phyloP scores from a whole-genome alignment of 2,329 filamentous ascomycete species.

The Fusarium hainanense region DNA sequence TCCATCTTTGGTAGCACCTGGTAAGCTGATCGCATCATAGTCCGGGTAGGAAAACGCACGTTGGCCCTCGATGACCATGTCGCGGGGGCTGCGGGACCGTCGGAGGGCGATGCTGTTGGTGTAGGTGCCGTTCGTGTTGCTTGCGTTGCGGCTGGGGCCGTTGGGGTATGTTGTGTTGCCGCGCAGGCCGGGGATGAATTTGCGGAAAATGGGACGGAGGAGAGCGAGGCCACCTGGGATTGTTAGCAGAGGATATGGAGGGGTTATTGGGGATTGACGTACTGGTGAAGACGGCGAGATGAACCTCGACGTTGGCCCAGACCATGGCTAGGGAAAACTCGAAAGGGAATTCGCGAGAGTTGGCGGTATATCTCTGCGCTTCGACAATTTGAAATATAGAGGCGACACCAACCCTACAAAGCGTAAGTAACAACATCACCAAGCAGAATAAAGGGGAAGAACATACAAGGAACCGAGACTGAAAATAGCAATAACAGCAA shows the following conservation, averaged over 20 bases:
- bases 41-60: slow-evolving; percentile 24
- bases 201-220: slow-evolving; percentile 34
- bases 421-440: background rate
- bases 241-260: background rate
- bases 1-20: slow-evolving; percentile 27
- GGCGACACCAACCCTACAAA: slow-evolving; percentile 20
- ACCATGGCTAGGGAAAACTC: slow-evolving; percentile 32
- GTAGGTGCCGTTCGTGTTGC: slow-evolving; percentile 2
- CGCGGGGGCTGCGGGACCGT: background rate
- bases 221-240: slow-evolving; percentile 20
- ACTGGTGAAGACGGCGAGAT: slow-evolving; percentile 34
- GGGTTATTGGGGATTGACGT: background rate
- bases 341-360: slow-evolving; percentile 28
- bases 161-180: slow-evolving; percentile 29
- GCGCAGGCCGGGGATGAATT: slow-evolving; percentile 27
- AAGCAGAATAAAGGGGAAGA: accelerated
- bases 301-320: slow-evolving; percentile 29
- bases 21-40: slow-evolving; percentile 36
- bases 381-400: slow-evolving; percentile 33
- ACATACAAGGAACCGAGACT: slow-evolving; percentile 29
- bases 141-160: slow-evolving; percentile 19
- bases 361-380: slow-evolving; percentile 14
- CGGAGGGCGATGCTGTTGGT: slow-evolving; percentile 7
- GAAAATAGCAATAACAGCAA: slow-evolving; percentile 29
- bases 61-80: slow-evolving; percentile 10